Conservation (phyloP, 106 monocot genomes). For the Alisma plantagoaquatica region DNA sequence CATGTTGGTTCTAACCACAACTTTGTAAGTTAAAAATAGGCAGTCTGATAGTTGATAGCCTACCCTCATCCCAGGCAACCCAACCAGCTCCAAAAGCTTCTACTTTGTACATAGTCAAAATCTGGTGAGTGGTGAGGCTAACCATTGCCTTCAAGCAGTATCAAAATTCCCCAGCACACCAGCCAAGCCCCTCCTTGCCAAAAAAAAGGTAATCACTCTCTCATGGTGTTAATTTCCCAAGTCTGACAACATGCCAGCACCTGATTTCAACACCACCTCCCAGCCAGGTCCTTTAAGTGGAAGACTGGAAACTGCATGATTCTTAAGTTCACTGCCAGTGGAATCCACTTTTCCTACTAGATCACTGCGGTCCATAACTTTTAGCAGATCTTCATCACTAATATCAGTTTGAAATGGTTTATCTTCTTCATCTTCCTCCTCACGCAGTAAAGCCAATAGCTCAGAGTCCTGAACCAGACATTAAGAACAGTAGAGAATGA, state of each 20-base stretch:
- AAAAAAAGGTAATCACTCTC: no score
- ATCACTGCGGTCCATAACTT: constrained; percentile 72
- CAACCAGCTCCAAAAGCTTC: no score
- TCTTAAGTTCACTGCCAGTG: not conserved
- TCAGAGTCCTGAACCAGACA: constrained; percentile 51
- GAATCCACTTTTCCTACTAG: constrained; percentile 9
- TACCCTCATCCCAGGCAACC: no score
- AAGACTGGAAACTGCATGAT: constrained; percentile 6
- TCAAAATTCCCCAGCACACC: not conserved
- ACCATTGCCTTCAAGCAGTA: no score
- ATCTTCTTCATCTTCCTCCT: constrained; percentile 71
- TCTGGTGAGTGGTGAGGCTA: no score
- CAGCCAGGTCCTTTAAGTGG: constrained; percentile 84
- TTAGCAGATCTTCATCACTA: constrained; percentile 54
- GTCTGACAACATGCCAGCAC: constrained; percentile 55
- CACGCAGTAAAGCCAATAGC: constrained; percentile 55
- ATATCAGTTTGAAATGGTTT: constrained; percentile 72
- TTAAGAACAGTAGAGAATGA: not conserved
- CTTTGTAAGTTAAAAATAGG: no score
- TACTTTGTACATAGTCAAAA: no score
- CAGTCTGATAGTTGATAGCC: no score
- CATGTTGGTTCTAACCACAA: no score
- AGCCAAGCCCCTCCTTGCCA: not conserved
- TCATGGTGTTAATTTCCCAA: constrained; percentile 65
- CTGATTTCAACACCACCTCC: constrained; percentile 74